Conservation (phyloP, 2,329 filamentous ascomycete species). For the Sporothrix mexicana region DNA sequence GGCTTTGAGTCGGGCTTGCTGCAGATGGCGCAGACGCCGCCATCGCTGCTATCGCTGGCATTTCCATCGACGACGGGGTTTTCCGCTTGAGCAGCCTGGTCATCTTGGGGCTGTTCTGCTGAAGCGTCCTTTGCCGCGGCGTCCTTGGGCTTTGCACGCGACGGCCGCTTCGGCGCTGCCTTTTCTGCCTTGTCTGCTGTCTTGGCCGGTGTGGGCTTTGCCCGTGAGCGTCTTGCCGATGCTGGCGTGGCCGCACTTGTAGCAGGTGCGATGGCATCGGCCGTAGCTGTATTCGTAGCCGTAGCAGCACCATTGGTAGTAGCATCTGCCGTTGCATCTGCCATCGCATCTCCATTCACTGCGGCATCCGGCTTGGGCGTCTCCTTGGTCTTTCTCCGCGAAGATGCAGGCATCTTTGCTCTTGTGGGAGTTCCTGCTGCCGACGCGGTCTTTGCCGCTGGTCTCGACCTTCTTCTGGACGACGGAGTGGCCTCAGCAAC, state of each 20-base stretch:
- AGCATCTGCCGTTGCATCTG: neutral
- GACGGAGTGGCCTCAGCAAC: neutral
- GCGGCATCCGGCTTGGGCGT: no score
- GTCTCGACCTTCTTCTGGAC: conserved; percentile 6
- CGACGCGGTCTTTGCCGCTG: neutral
- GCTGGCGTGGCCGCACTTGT: neutral
- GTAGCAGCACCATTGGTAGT: neutral
- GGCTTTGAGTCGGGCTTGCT: conserved; percentile 60
- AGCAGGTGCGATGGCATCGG: no score
- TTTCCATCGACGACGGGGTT: conserved; percentile 39
- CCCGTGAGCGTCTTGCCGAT: neutral
- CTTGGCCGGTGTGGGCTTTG: neutral
- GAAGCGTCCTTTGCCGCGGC: neutral
- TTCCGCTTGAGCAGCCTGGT: neutral
- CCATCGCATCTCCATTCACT: no score
- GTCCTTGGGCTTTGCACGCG: conserved; percentile 1
- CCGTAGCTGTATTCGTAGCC: no score
- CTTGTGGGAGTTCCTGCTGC: neutral
- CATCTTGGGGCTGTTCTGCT: neutral
- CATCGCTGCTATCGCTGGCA: conserved; percentile 51
- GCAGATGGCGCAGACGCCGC: conserved; percentile 64
- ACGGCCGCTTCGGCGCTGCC: neutral
- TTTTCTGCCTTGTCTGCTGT: neutral
- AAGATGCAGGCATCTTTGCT: neutral
- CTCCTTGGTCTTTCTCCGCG: neutral